Evolutionary conservation across 371 early-diverging fungal genomes (phyloP).

Genomic region (Pancytospora epiphaga): DNA sequence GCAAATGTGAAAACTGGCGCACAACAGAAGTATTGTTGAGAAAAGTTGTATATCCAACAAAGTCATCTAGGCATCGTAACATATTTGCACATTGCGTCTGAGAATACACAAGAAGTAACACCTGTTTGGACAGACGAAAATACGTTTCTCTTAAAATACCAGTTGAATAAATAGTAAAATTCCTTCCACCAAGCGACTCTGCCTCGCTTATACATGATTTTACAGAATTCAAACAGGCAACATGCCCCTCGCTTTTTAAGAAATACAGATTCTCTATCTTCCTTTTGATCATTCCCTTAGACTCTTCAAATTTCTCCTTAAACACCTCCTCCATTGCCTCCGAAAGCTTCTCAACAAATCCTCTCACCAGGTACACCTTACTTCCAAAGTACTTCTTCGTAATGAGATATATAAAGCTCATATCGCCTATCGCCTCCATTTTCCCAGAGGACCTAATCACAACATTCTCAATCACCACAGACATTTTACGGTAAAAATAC

Average conservation of each 20-base stretch:
- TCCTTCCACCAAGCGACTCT: constrained; percentile 28
- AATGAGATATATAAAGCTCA: constrained; percentile 16
- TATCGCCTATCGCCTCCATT: constrained; percentile 4
- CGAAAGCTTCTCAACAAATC: constrained; percentile 11
- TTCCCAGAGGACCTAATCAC: constrained; percentile 13
- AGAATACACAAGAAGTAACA: constrained; percentile 20
- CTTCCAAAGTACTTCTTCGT: constrained; percentile 30
- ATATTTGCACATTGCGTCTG: constrained; percentile 14
- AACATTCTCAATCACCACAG: constrained; percentile 23
- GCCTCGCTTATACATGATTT: constrained; percentile 13
- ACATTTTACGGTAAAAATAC: constrained; percentile 25
- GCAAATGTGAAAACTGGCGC: constrained; percentile 9
- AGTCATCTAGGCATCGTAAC: constrained; percentile 15
- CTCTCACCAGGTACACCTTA: constrained; percentile 13
- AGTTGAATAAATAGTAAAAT: constrained; percentile 6
- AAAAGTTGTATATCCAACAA: constrained; percentile 16
- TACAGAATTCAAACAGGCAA: constrained; percentile 12
- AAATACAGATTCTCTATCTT: constrained; percentile 24
- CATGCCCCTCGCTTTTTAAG: neutral
- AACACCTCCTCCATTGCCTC: constrained; percentile 21
- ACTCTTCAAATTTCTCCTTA: constrained; percentile 18
- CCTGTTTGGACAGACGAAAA: constrained; percentile 7
- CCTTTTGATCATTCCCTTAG: constrained; percentile 13
- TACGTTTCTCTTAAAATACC: constrained; percentile 12
- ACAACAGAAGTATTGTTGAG: constrained; percentile 7